Evolutionary conservation across 176 grass and related monocot genomes (phyloP).

Genomic region (Bonia amplexicaulis): DNA sequence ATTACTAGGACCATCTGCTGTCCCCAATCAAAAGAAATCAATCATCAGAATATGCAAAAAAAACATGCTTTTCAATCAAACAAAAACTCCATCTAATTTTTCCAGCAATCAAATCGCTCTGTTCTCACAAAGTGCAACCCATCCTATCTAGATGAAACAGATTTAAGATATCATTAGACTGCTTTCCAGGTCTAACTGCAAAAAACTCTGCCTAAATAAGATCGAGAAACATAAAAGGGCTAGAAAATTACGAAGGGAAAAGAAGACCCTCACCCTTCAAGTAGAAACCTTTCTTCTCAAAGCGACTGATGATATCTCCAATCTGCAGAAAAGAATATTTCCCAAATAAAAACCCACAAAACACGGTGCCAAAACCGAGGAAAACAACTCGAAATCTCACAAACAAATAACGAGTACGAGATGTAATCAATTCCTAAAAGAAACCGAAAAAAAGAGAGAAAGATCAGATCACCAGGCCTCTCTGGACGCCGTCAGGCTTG

Average conservation of each 20-base stretch:
- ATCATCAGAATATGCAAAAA: not conserved
- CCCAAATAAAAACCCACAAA: not conserved
- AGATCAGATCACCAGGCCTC: slow-evolving; percentile 40
- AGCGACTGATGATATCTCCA: slow-evolving; percentile 56
- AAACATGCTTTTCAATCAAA: not conserved
- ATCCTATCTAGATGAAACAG: not conserved
- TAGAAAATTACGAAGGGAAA: not conserved
- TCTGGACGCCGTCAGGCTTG: slow-evolving; percentile 65
- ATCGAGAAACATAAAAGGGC: not conserved
- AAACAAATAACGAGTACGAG: not conserved
- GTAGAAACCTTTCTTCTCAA: slow-evolving; percentile 78
- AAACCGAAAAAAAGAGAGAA: not conserved
- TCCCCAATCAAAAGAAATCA: not conserved
- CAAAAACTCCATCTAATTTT: not conserved
- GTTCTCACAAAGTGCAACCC: not conserved
- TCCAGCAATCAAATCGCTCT: not conserved
- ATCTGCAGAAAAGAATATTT: slow-evolving; percentile 20
- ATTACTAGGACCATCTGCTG: not conserved
- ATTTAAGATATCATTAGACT: not conserved
- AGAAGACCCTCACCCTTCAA: slow-evolving; percentile 29
- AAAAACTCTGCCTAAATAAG: not conserved
- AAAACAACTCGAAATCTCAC: not conserved
- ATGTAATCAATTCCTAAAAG: not conserved
- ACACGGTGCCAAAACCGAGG: not conserved
- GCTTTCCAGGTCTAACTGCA: not conserved